A percentile compares a stretch with the other conserved stretches of the same genome.
Evolutionary conservation across 2,329 filamentous ascomycete genomes (phyloP).

Genomic region (Ophiostoma australiae): DNA sequence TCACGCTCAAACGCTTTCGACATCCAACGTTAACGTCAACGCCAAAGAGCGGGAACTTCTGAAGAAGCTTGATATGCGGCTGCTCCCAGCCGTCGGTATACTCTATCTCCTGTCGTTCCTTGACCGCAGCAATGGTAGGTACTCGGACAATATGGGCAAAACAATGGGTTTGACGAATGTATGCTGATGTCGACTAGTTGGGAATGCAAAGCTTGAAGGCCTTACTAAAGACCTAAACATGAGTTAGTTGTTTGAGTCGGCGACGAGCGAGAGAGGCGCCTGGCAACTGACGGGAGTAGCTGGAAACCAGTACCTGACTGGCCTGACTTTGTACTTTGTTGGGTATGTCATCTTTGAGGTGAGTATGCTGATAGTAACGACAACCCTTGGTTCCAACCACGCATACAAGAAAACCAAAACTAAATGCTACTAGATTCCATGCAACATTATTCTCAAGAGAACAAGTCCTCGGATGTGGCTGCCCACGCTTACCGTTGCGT

Average conservation of each 20-base stretch:
- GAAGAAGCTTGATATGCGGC: background rate
- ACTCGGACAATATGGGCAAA: background rate
- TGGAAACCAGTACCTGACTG: conserved; percentile 1
- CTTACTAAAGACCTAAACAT: background rate
- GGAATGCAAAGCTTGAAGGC: background rate
- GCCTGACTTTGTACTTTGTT: conserved; percentile 4
- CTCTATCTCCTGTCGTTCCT: background rate
- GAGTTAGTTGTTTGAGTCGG: background rate
- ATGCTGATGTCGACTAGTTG: background rate
- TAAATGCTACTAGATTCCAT: background rate
- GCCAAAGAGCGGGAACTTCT: background rate
- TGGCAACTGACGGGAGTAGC: background rate
- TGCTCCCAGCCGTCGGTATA: background rate
- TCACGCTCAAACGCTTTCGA: background rate
- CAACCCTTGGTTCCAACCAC: no score
- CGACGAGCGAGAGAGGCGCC: background rate
- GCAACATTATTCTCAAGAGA: conserved; percentile 2
- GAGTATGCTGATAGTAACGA: background rate
- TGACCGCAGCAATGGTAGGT: background rate
- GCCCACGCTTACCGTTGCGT: background rate
- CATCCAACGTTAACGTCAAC: background rate
- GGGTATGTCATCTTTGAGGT: background rate
- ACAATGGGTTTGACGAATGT: background rate
- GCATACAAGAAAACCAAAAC: background rate
- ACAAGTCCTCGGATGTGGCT: background rate